Evolutionary conservation across 495 filamentous ascomycete species (phyloP).

Genomic region (Xylaria castorea): DNA sequence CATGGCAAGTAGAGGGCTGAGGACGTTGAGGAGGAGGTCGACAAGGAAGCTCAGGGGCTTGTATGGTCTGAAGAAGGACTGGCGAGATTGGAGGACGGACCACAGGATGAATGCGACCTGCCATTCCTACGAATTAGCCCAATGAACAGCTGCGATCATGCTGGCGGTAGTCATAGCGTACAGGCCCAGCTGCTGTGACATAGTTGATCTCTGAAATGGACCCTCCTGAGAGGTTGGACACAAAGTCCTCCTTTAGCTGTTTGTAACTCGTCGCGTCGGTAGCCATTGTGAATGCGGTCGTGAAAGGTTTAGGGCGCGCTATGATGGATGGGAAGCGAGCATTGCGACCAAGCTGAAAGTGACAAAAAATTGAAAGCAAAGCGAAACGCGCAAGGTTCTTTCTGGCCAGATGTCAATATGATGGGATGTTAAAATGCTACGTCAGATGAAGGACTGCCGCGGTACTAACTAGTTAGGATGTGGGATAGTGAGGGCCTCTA

Average conservation of each 20-base stretch:
- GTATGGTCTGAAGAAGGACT: constrained; percentile 82
- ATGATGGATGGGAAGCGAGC: constrained; percentile 3
- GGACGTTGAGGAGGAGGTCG: constrained; percentile 88
- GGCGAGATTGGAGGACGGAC: constrained; percentile 87
- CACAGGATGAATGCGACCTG: constrained; percentile 85
- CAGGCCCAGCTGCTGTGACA: constrained; percentile 83
- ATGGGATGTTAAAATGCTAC: constrained; percentile 25
- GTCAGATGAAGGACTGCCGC: not conserved
- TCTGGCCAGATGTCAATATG: constrained; percentile 34
- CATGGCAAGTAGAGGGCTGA: constrained; percentile 78
- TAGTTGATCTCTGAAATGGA: constrained; percentile 83
- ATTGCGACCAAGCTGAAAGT: not conserved
- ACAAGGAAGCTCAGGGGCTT: constrained; percentile 67
- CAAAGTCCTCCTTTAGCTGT: constrained; percentile 89
- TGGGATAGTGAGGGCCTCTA: not conserved
- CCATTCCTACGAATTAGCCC: constrained; percentile 19
- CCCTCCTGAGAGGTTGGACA: constrained; percentile 90
- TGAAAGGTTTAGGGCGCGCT: not conserved
- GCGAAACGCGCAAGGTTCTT: not conserved
- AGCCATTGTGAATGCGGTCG: constrained; percentile 37
- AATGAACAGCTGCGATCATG: constrained; percentile 1
- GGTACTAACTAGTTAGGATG: not conserved
- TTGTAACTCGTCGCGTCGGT: constrained; percentile 69
- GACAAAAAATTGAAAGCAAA: constrained; percentile 1
- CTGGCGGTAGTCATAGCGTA: constrained; percentile 50